Percentiles rank a stretch among this genome's conserved stretches.
These are phyloP conservation scores for Symmetrospora coprosmae DNA, from an alignment of 768 basidiomycete genomes.

Conservation along the genomic window DNA sequence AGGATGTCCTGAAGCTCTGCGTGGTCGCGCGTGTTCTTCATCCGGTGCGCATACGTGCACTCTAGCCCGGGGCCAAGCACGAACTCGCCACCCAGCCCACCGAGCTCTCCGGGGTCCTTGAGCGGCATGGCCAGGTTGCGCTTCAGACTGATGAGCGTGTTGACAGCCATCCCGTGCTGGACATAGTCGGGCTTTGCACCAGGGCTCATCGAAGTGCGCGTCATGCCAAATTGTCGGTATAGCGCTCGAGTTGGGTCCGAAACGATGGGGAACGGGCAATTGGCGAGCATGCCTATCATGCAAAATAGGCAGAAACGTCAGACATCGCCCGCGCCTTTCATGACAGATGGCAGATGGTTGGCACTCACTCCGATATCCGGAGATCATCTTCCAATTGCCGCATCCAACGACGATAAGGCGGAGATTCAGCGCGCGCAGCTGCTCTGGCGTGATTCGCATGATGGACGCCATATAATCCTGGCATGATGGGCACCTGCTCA, in stretches of 20 bases:
- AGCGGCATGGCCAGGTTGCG: conserved; percentile 10
- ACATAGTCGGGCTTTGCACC: neutral
- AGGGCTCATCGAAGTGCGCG: neutral
- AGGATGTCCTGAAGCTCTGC: conserved; percentile 7
- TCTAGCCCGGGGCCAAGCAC: conserved; percentile 10
- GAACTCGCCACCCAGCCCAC: conserved; percentile 12
- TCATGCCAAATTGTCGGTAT: neutral
- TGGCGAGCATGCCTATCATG: neutral
- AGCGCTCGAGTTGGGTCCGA: conserved; percentile 1
- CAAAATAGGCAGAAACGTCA: neutral
- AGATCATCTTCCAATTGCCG: conserved; percentile 16
- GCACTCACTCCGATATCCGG: conserved; percentile 13
- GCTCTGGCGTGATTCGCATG: conserved; percentile 4
- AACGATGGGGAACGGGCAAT: neutral
- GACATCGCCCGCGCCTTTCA: neutral
- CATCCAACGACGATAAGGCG: conserved; percentile 7
- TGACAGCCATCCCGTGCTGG: conserved; percentile 7
- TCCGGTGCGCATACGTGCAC: conserved; percentile 15
- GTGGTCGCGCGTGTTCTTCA: conserved; percentile 6
- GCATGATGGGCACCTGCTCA: conserved; percentile 11
- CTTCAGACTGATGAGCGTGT: neutral
- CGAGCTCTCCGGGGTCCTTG: conserved; percentile 1
- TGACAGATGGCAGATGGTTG: neutral
- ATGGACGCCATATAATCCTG: conserved; percentile 16
- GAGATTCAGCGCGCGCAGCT: conserved; percentile 12